phyloP scores from a whole-genome alignment of 768 basidiomycete species.

The Xerocomus spinulosus region DNA sequence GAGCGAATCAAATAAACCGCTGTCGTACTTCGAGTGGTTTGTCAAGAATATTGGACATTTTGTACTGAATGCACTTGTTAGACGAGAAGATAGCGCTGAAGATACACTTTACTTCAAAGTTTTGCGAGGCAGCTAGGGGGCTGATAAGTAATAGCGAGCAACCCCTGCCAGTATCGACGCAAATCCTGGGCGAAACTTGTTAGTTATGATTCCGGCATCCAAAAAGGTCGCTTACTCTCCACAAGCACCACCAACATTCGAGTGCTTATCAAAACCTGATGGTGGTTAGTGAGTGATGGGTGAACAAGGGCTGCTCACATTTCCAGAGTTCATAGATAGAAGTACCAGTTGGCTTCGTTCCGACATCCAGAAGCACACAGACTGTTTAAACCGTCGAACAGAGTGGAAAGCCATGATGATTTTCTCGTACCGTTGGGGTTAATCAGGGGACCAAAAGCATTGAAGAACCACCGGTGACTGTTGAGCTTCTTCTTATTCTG shows the following conservation, averaged over 20 bases:
- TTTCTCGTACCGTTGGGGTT: constrained; percentile 66
- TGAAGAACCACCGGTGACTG: constrained; percentile 97
- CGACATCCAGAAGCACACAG: constrained; percentile 89
- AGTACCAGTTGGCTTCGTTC: constrained; percentile 91
- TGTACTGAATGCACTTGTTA: constrained; percentile 50
- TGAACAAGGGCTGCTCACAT: constrained; percentile 38
- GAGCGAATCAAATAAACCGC: neutral
- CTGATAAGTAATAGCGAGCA: constrained; percentile 68
- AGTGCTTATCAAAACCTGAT: constrained; percentile 72
- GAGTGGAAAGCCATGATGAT: too few relatives aligned
- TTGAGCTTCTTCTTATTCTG: constrained; percentile 98
- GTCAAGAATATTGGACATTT: constrained; percentile 94
- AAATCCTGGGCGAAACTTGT: constrained; percentile 48
- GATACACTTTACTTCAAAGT: constrained; percentile 63
- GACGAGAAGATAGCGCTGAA: neutral
- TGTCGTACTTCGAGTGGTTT: constrained; percentile 81
- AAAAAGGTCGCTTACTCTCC: constrained; percentile 61
- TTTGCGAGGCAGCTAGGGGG: constrained; percentile 88
- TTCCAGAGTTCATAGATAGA: constrained; percentile 98
- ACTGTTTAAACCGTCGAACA: constrained; percentile 38
- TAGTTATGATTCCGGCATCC: neutral
- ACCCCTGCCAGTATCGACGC: constrained; percentile 73
- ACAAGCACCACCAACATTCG: constrained; percentile 89
- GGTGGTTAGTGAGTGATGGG: constrained; percentile 3
- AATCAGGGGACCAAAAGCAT: constrained; percentile 85